Base-by-base conservation (phyloP, 306 rosid genomes). In the Abrus precatorius region DNA sequence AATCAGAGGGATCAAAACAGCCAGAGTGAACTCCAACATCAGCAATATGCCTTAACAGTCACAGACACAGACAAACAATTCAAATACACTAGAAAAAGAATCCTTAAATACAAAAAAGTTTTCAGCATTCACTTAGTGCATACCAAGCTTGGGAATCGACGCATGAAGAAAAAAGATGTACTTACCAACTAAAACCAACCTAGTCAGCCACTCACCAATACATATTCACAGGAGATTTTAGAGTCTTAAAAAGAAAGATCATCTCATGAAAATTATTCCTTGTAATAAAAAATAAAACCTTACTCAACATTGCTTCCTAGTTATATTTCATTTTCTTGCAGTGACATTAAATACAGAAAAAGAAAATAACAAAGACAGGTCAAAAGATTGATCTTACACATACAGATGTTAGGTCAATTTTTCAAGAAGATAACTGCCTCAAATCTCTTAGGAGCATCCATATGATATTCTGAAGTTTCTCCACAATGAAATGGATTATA, bases 131-230 rank as follows among this genome's bases (percentile, higher is more conserved):
- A n/a, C n/a, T n/a, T n/a, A n/a, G n/a, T n/a, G n/a, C n/a, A n/a
- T n/a, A n/a, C n/a, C n/a, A n/a, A n/a, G n/a, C n/a, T n/a, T n/a
- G n/a, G n/a, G n/a, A n/a, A n/a, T n/a, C n/a, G n/a, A n/a, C n/a
- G n/a, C n/a, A n/a, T n/a, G n/a, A n/a, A 44, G 1, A 34, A 32
- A 30, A 44, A 30, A 11, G 45, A 49, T 62, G 53, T 71, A 61
- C 71, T 20, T 76, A 69, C 50, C 53, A 61, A 80, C 62, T 40
- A 45, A 83, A 83, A 77, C 56, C 28, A 77, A 60, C 29, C 43
- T 50, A 61, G 1, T 47, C 30, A 76, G 54, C 70, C 54, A 41
- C 40, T 77, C 62, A 30, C 9, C 48, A 49, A 33, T 5, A 64
- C 53, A 69, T 14, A 53, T 60, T 48, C 14, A 60, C 34, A 40